Evolutionary conservation across 306 rosid species (phyloP), one percentile per base, ranked within the genome.

Genomic region (Arachis stenosperma): DNA sequence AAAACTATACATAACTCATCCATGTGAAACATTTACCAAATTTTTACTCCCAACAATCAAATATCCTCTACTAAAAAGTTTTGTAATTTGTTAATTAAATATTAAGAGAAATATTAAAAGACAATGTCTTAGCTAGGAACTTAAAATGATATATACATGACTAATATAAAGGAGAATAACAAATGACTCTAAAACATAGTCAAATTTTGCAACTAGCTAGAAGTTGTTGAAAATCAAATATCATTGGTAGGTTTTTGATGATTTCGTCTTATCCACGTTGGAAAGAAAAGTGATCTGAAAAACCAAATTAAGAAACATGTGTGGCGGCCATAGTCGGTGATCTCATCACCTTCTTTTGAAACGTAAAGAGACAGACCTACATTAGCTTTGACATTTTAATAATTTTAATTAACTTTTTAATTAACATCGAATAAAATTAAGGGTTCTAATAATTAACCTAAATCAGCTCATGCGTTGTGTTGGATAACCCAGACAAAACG

Each of bases 401-500:
- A 9, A 46, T 12, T 46, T 46, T 46, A 8, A 33, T 33, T 33
- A 33, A 33, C 37, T 33, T 33, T 4, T 33, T 33, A 33, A 33
- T 33, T 33, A 33, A 33, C 37, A 33, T 4, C 37, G 4, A 33
- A 33, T 33, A 2, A 33, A 33, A 33, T 33, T 33, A 33, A 33
- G 37, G 37, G 37, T 33, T 33, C 3, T 33, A 33, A 33, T 33
- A 33, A 33, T 33, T 33, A 33, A 33, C 37, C 1, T 33, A 33
- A 33, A 33, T 33, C 37, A 4, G 3, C 33, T 1, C 67, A 7
- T 8, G 50, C 0, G 61, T 0, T 5, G 57, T 11, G 70, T 74
- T 63, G 64, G 71, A 44, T 63, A 40, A 63, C 36, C 55, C 64
- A 63, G 48, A 40, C 40, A 52, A 15, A 51, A 22, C 9, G 40